Conservation (phyloP, 305 asterid species). For the Fraxinus baroniana region DNA sequence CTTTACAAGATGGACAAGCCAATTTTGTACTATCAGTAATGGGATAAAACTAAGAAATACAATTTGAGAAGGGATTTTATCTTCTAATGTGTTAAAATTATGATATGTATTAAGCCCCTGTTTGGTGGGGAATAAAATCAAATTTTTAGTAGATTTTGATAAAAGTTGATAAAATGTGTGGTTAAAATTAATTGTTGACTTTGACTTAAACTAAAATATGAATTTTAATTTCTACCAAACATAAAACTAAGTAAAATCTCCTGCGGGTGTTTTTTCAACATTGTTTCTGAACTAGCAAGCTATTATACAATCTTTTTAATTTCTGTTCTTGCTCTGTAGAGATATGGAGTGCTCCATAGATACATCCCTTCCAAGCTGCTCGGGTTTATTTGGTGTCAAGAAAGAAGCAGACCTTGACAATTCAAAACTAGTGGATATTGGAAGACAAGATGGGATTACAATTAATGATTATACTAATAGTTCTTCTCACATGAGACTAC, state of each 20-base stretch:
- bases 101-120: background rate
- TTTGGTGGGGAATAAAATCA: too few relatives aligned
- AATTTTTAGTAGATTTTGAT: too few relatives aligned
- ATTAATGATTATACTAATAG: conserved; percentile 49
- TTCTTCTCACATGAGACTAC: conserved; percentile 48
- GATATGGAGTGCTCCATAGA: conserved; percentile 53
- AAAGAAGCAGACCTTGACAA: conserved; percentile 45
- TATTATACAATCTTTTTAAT: background rate
- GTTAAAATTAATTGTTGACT: too few relatives aligned
- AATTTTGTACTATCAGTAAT: background rate
- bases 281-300: background rate
- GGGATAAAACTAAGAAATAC: background rate
- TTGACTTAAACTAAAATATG: too few relatives aligned
- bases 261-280: background rate
- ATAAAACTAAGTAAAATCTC: background rate
- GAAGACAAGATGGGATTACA: conserved; percentile 47
- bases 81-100: background rate
- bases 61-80: background rate
- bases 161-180: too few relatives aligned
- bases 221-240: too few relatives aligned
- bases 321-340: conserved; percentile 29
- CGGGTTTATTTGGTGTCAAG: conserved; percentile 37
- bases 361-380: conserved; percentile 44
- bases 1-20: background rate
- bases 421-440: conserved; percentile 37